A percentile compares a stretch with the other conserved stretches of the same genome.
phyloP scores from a whole-genome alignment of 495 filamentous ascomycete species.

The Aspergillus hancockii region DNA sequence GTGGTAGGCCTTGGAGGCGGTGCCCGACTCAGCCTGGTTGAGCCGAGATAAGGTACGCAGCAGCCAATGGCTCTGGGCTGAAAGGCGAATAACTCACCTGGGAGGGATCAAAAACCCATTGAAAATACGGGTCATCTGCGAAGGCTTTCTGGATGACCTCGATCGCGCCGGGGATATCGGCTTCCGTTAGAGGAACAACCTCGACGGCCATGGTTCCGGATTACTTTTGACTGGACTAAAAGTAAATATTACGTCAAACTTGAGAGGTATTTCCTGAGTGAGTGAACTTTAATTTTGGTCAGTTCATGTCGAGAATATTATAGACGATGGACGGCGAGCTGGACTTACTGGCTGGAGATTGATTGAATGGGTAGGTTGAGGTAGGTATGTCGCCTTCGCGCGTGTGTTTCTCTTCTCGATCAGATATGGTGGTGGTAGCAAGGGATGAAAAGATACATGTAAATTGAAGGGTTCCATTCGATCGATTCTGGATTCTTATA shows the following conservation, averaged over 20 bases:
- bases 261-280: not conserved
- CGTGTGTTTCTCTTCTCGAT: not conserved
- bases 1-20: no score
- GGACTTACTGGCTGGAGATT: not conserved
- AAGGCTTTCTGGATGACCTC: conserved; percentile 60
- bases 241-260: no score
- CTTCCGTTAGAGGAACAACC: conserved; percentile 54
- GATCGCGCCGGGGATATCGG: conserved; percentile 62
- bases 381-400: not conserved
- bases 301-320: not conserved
- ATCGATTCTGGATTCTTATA: no score
- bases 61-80: no score
- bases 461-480: not conserved
- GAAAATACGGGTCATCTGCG: conserved; percentile 65
- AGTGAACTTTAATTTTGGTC: not conserved
- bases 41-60: no score
- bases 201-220: conserved; percentile 51
- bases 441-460: not conserved
- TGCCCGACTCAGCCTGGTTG: no score
- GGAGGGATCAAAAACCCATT: conserved; percentile 58
- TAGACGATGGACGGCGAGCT: not conserved
- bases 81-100: conserved; percentile 39
- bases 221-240: not conserved
- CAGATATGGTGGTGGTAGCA: not conserved
- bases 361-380: not conserved